Evolutionary conservation across 495 filamentous ascomycete genomes (phyloP).

Genomic region (Chaetomium tenue): DNA sequence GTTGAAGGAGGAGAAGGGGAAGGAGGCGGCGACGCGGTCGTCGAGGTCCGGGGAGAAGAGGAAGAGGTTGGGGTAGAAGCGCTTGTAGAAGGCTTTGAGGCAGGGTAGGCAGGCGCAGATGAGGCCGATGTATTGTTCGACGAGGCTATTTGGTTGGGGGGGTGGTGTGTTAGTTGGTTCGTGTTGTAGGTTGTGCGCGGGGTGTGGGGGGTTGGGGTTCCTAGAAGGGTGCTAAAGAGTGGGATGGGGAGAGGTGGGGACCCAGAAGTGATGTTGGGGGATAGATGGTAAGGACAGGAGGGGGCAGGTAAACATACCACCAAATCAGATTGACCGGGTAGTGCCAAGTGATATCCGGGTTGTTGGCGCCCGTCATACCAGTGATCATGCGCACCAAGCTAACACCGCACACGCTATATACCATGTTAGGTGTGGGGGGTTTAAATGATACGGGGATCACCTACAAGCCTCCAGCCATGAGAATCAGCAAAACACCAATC

Average conservation of each 20-base stretch:
- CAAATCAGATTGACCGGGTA: conserved; percentile 32
- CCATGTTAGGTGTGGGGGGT: not conserved
- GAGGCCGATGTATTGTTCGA: conserved; percentile 30
- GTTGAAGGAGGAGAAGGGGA: conserved; percentile 3
- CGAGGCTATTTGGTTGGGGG: conserved; percentile 20
- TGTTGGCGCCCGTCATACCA: conserved; percentile 8
- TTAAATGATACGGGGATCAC: not conserved
- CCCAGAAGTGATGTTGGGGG: too few species aligned
- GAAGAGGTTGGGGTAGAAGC: conserved; percentile 23
- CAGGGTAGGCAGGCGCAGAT: conserved; percentile 32
- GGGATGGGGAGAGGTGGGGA: not conserved
- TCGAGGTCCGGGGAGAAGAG: conserved; percentile 9
- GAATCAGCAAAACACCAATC: conserved; percentile 29
- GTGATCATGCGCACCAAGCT: conserved; percentile 29
- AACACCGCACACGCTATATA: conserved; percentile 24
- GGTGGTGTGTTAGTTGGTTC: not conserved
- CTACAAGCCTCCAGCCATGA: conserved; percentile 38
- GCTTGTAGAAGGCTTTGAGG: conserved; percentile 26
- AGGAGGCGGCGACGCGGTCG: conserved; percentile 6
- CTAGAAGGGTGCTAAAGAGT: not conserved
- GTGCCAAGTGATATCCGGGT: conserved; percentile 28
- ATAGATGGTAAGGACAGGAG: too few species aligned
- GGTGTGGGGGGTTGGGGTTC: too few species aligned
- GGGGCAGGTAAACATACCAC: conserved; percentile 26
- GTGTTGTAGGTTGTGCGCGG: too few species aligned